Evolutionary conservation across 257 asterid genomes (phyloP), one percentile per base, ranked within the genome.

Genomic region (Vinca minor): DNA sequence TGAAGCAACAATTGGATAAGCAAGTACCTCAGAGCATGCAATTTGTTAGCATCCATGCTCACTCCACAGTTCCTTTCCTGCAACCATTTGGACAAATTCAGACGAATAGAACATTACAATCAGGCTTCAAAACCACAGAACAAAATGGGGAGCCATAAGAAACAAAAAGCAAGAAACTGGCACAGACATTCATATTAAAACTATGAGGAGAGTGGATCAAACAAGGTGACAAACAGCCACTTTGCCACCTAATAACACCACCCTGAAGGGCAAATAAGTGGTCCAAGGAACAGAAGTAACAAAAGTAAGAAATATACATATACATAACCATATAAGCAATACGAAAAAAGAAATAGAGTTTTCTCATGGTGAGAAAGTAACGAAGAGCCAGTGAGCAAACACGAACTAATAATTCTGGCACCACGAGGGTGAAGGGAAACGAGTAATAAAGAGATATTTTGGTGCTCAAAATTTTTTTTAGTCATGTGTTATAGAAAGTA

Each of bases 1-100:
- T 89, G 99, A 50, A 89, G 99, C 88, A 93, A 80, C 77, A 89
- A 71, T 64, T 93, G 99, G 74, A 89, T 87, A 65, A 89, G 92
- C 72, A 93, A 73, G 73, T 89, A 84, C 77, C 95, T 84, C 78
- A 87, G 66, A 32, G 96, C 84, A 76, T 79, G 97, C 52, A 84
- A 77, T 75, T 82, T 87, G 68, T 77, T 83, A 52, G 81, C 81
- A 48, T 82, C 87, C 50, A 9, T 42, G 75, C 84, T 70, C 25
- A 69, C 81, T 47, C 84, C 90, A 70, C 77, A 78, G 72, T 79
- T 84, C 55, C 87, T 81, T 71, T 86, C 96, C 97, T 93, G 68
- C 50, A 78, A 77, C 25, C 64, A 69, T 54, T 67, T 76, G 62
- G 63, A 47, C 14, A 42, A 41, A 39, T n/a, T 14, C 14, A 23